These are phyloP conservation scores for Phoma herbarum DNA, from an alignment of 2,329 filamentous ascomycete genomes.

Conservation along the genomic window DNA sequence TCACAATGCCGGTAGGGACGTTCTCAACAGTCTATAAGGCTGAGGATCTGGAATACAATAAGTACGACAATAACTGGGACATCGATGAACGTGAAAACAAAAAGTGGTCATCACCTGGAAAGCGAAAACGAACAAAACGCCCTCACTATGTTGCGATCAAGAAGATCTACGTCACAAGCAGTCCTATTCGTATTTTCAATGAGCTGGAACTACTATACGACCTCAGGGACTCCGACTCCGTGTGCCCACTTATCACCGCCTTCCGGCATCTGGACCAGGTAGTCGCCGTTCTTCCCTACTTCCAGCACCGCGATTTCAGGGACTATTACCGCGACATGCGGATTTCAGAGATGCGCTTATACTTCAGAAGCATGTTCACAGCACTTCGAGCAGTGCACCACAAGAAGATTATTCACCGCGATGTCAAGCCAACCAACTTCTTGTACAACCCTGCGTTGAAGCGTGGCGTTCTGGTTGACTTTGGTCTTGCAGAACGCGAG, in stretches of 20 bases:
- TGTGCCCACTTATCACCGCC: slow-evolving; percentile 96
- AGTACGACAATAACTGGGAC: slow-evolving; percentile 89
- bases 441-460: slow-evolving; percentile 84
- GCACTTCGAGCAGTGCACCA: slow-evolving; percentile 85
- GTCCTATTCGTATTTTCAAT: slow-evolving; percentile 90
- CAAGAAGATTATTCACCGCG: slow-evolving; percentile 86
- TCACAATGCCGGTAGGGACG: slow-evolving; percentile 69
- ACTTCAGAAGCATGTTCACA: slow-evolving; percentile 87
- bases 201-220: slow-evolving; percentile 94
- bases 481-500: slow-evolving; percentile 86
- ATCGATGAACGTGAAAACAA: slow-evolving; percentile 68
- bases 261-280: slow-evolving; percentile 95
- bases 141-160: slow-evolving; percentile 94
- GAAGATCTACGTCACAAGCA: slow-evolving; percentile 99
- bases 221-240: slow-evolving; percentile 80
- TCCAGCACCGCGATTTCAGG: slow-evolving; percentile 92
- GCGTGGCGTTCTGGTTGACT: slow-evolving; percentile 95
- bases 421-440: slow-evolving; percentile 98
- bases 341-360: slow-evolving; percentile 84
- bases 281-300: slow-evolving; percentile 92
- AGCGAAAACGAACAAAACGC: slow-evolving; percentile 60
- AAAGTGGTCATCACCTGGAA: slow-evolving; percentile 75
- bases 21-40: slow-evolving; percentile 99
- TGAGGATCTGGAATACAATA: slow-evolving; percentile 86
- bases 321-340: slow-evolving; percentile 93